Conservation (phyloP, 805 yeast genomes). For the Grigorovia humatica region DNA sequence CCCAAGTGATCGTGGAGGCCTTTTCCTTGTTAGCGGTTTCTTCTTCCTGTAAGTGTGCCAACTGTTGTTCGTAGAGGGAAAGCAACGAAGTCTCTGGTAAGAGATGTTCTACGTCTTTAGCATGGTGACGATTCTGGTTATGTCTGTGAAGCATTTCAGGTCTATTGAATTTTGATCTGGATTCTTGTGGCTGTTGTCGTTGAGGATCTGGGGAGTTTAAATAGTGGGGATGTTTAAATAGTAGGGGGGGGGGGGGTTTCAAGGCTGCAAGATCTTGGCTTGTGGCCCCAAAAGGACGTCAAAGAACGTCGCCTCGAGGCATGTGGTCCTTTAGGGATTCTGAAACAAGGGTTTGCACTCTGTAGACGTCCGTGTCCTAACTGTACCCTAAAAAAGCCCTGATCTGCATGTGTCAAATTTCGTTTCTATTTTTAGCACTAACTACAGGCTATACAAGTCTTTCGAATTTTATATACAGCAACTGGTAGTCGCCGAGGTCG, state of each 20-base stretch:
- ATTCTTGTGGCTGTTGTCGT: not conserved
- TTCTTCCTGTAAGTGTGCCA: conserved; percentile 1
- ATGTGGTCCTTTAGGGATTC: no score
- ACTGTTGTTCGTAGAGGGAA: conserved; percentile 9
- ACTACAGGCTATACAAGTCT: not conserved
- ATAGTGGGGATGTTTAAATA: no score
- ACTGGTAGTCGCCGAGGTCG: conserved; percentile 63
- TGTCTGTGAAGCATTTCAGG: conserved; percentile 15
- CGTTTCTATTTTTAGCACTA: no score
- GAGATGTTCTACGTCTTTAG: not conserved
- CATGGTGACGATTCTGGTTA: not conserved
- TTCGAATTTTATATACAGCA: conserved; percentile 55
- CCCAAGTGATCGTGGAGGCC: not conserved
- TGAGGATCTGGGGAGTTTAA: not conserved
- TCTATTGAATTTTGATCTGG: no score
- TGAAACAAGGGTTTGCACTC: no score
- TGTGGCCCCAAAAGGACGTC: no score
- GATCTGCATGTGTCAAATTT: no score
- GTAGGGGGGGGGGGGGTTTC: no score
- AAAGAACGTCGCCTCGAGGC: no score
- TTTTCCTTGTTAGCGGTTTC: not conserved
- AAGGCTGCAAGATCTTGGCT: no score
- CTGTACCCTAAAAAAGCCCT: no score
- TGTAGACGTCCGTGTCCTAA: no score
- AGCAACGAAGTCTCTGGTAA: conserved; percentile 11